These are phyloP conservation scores for Aspergillus taichungensis DNA, from an alignment of 495 filamentous ascomycete species.

Conservation along the genomic window DNA sequence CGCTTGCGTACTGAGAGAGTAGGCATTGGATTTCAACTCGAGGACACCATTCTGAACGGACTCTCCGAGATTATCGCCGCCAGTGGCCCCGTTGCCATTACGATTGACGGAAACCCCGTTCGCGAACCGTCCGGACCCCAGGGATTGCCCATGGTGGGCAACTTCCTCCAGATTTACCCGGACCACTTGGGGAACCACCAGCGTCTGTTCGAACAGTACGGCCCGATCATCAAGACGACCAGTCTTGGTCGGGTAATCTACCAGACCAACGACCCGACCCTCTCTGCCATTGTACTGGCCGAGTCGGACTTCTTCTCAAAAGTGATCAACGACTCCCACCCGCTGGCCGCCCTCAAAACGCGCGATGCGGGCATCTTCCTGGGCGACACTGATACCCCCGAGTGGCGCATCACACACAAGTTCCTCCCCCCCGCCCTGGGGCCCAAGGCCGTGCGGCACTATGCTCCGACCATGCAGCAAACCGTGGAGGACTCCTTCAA, in stretches of 20 bases:
- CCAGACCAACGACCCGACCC: constrained; percentile 40
- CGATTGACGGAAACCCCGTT: constrained; percentile 36
- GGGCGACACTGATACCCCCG: constrained; percentile 41
- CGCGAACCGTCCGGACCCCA: constrained; percentile 36
- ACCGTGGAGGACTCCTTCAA: constrained; percentile 33
- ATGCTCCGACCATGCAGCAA: constrained; percentile 45
- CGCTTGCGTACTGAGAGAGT: not conserved
- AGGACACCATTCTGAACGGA: constrained; percentile 16
- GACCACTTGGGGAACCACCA: constrained; percentile 52
- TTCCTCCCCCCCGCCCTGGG: constrained; percentile 46
- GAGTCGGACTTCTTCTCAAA: constrained; percentile 47
- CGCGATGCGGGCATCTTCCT: constrained; percentile 41
- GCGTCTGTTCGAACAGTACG: constrained; percentile 45
- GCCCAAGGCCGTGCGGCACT: constrained; percentile 48
- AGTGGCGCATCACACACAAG: constrained; percentile 43
- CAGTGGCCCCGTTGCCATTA: constrained; percentile 28
- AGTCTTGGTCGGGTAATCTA: constrained; percentile 43
- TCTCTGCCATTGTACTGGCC: constrained; percentile 29
- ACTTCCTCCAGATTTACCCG: constrained; percentile 47
- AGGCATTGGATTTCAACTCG: constrained; percentile 33
- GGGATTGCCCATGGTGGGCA: constrained; percentile 41
- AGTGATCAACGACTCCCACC: constrained; percentile 40
- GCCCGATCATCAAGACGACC: constrained; percentile 44
- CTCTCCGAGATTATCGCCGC: constrained; percentile 21
- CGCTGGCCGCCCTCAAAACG: constrained; percentile 38